Base-by-base conservation (phyloP, 2,329 filamentous ascomycete species). In the Colletotrichum aenigma region DNA sequence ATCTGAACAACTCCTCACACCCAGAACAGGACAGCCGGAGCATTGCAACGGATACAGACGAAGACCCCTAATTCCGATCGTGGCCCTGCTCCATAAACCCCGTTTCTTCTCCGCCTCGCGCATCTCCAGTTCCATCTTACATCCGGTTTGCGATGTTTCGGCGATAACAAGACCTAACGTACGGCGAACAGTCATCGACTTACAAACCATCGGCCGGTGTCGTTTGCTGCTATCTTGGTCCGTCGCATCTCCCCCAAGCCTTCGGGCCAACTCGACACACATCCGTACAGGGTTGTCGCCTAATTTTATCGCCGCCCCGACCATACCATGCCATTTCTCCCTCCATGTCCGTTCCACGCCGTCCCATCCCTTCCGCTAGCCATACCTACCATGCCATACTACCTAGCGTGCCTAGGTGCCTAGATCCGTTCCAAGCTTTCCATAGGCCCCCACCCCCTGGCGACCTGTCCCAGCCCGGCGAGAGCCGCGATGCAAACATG, bases 1-100 rank as follows among this genome's bases (percentile, higher is more conserved):
- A 60, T 71, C 67, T 71, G 34, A 52, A 52, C 43, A 52, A 52
- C 43, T 52, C 43, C 43, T 52, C n/a, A 48, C 30, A 15, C 32
- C 18, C 64, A 55, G 26, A 43, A n/a, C 64, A 66, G 38, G 16
- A 66, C 21, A 58, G 55, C 55, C 43, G 43, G 43, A 58, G 55
- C 55, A 58, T 58, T 64, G 61, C 21, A 24, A 24, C 61, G 21
- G 61, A 64, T 64, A 38, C 30, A 32, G 16, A 38, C 61, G 15
- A 56, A 60, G 38, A 75, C 68, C 68, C 62, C 68, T 75, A 71
- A 66, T 15, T 71, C 61, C 68, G 72, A 62, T 28, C 55, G 9
- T 18, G 30, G 55, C 60, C 30, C 16, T 38, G 26, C 55, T 62
- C 71, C 60, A 55, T 56, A 30, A 71, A 21, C 60, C 68, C 71